These are phyloP conservation scores for Pseudohyphozyma bogoriensis DNA, from an alignment of 768 basidiomycete genomes.

Conservation along the genomic window DNA sequence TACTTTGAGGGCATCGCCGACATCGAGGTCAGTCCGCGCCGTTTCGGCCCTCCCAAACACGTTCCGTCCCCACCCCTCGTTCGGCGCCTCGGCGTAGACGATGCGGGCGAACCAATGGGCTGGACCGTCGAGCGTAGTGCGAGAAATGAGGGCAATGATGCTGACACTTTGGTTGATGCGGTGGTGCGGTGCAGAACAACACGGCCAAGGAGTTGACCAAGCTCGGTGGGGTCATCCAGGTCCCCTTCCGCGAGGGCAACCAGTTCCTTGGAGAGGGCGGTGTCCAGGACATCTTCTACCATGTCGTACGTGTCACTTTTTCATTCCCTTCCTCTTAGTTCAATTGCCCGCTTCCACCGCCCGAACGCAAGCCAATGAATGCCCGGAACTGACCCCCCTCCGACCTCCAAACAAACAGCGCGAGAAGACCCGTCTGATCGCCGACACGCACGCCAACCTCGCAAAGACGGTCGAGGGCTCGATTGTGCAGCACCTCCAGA, in stretches of 20 bases:
- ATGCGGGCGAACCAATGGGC: too few relatives aligned
- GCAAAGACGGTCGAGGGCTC: conserved; percentile 92
- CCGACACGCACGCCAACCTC: conserved; percentile 92
- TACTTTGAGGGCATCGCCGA: conserved; percentile 52
- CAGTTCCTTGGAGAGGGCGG: conserved; percentile 96
- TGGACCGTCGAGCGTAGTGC: too few relatives aligned
- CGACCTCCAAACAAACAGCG: conserved; percentile 36
- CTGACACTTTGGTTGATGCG: too few relatives aligned
- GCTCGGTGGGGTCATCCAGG: conserved; percentile 89
- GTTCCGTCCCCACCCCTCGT: too few relatives aligned
- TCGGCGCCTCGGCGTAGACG: too few relatives aligned
- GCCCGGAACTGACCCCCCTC: not conserved
- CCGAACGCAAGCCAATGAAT: not conserved
- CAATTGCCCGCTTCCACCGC: not conserved
- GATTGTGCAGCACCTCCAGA: conserved; percentile 94
- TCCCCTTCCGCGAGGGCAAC: conserved; percentile 70
- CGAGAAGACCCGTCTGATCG: conserved; percentile 83
- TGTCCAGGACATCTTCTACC: conserved; percentile 75
- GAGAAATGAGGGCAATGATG: too few relatives aligned
- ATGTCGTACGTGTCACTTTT: conserved; percentile 42
- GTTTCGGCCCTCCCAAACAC: too few relatives aligned
- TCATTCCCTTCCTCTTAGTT: not conserved
- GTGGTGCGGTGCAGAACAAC: conserved; percentile 48
- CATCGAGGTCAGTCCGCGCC: conserved; percentile 50
- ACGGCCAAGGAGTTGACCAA: conserved; percentile 86